Evolutionary conservation across 2,329 filamentous ascomycete genomes (phyloP).

Genomic region (Xylaria sp.): DNA sequence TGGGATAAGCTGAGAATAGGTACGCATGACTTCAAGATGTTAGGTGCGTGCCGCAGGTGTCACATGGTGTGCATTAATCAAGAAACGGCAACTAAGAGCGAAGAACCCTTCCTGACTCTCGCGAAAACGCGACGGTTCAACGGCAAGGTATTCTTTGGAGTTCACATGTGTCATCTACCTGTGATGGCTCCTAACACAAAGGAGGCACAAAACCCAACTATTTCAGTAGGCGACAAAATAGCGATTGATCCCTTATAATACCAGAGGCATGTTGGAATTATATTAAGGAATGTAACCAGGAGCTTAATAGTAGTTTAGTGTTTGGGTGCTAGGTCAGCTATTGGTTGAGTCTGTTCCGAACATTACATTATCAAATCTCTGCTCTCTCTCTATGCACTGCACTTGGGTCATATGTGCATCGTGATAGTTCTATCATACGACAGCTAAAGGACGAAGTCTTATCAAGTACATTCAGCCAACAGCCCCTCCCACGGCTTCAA

Average conservation of each 20-base stretch:
- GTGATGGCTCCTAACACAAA: conserved; percentile 35
- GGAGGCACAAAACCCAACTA: conserved; percentile 56
- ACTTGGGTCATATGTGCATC: not conserved
- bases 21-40: conserved; percentile 70
- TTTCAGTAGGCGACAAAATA: conserved; percentile 62
- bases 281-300: not conserved
- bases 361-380: not conserved
- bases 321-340: not conserved
- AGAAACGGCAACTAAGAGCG: conserved; percentile 77
- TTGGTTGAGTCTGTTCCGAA: not conserved
- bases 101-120: conserved; percentile 89
- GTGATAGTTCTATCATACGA: not conserved
- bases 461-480: conserved; percentile 20
- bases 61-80: conserved; percentile 98
- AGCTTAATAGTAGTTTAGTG: not conserved
- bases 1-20: conserved; percentile 80
- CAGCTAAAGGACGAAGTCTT: not conserved
- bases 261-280: not conserved
- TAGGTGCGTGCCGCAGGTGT: conserved; percentile 88
- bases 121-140: conserved; percentile 86
- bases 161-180: conserved; percentile 72
- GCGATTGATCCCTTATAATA: conserved; percentile 41
- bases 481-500: conserved; percentile 31
- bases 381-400: not conserved
- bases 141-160: conserved; percentile 89